Percentiles rank a stretch among this genome's conserved stretches.
These are phyloP conservation scores for Apiosordaria backusii DNA, from an alignment of 495 filamentous ascomycete genomes.

Conservation along the genomic window DNA sequence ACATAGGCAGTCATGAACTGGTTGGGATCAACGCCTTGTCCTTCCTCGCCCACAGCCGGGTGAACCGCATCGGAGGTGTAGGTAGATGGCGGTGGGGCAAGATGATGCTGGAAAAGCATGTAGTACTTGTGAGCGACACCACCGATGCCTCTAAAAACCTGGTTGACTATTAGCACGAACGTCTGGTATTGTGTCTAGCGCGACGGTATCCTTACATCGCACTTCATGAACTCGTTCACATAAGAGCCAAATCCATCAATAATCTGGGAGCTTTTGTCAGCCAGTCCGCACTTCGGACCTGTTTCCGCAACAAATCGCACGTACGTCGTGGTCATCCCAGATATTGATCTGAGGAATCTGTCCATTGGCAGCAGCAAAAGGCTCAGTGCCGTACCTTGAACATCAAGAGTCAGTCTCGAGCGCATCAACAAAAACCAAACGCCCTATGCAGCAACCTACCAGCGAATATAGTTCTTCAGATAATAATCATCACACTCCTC, in stretches of 20 bases:
- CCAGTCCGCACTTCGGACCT: not conserved
- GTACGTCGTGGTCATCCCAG: constrained; percentile 84
- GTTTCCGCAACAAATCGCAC: constrained; percentile 19
- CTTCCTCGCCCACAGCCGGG: constrained; percentile 28
- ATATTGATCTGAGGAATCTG: constrained; percentile 91
- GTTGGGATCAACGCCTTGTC: constrained; percentile 56
- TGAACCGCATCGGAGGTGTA: constrained; percentile 60
- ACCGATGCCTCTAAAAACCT: constrained; percentile 90
- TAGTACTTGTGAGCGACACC: constrained; percentile 87
- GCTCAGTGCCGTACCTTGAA: constrained; percentile 63
- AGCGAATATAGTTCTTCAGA: constrained; percentile 80
- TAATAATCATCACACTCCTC: constrained; percentile 84
- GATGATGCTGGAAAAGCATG: constrained; percentile 90
- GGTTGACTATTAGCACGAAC: no score
- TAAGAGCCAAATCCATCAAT: constrained; percentile 94
- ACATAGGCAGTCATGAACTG: constrained; percentile 70
- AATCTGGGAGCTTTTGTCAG: constrained; percentile 48
- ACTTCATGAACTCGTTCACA: constrained; percentile 90
- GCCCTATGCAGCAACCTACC: constrained; percentile 37
- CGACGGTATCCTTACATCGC: no score
- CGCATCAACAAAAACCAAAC: not conserved
- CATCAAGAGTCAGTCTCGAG: not conserved
- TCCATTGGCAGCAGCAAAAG: constrained; percentile 78
- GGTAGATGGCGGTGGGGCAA: constrained; percentile 74
- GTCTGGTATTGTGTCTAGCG: no score